Evolutionary conservation across 371 early-diverging fungal genomes (phyloP).

Genomic region (Nosema granulosis): DNA sequence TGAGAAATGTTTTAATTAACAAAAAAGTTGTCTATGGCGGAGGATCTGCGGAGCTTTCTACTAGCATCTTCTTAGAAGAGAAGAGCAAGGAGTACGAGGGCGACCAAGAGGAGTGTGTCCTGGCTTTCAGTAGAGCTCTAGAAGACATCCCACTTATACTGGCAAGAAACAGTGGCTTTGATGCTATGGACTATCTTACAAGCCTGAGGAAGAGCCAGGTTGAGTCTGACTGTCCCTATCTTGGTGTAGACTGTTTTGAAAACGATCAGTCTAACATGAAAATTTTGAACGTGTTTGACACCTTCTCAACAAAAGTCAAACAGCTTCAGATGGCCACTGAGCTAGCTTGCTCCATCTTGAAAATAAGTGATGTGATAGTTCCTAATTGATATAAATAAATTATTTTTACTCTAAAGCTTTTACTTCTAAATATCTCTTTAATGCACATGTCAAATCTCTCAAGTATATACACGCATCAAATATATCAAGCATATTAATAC

Average conservation of each 20-base stretch:
- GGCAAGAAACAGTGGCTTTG: conserved; percentile 87
- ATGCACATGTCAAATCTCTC: too few species aligned
- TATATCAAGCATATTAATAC: too few species aligned
- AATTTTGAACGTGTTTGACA: conserved; percentile 89
- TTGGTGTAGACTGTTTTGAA: conserved; percentile 90
- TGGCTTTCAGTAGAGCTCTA: conserved; percentile 84
- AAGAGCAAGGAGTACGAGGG: background rate
- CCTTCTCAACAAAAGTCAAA: conserved; percentile 92
- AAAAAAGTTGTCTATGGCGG: conserved; percentile 98
- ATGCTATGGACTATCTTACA: conserved; percentile 86
- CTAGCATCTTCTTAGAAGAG: conserved; percentile 69
- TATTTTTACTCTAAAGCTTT: too few species aligned
- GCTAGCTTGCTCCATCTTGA: conserved; percentile 87
- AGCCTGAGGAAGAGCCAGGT: conserved; percentile 84
- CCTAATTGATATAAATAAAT: conserved; percentile 6
- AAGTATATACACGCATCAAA: too few species aligned
- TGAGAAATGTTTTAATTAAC: conserved; percentile 88
- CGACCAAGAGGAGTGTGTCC: conserved; percentile 42
- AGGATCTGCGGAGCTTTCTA: conserved; percentile 92
- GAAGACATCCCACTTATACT: conserved; percentile 90
- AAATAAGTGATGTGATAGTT: conserved; percentile 69
- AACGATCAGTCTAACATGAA: conserved; percentile 87
- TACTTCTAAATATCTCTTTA: too few species aligned
- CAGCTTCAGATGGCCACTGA: conserved; percentile 94
- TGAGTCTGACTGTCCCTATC: conserved; percentile 73